Percentiles rank a stretch among this genome's conserved stretches.
Conservation (phyloP, 352 stramenopile species). For the Phytophthora nicotianae region DNA sequence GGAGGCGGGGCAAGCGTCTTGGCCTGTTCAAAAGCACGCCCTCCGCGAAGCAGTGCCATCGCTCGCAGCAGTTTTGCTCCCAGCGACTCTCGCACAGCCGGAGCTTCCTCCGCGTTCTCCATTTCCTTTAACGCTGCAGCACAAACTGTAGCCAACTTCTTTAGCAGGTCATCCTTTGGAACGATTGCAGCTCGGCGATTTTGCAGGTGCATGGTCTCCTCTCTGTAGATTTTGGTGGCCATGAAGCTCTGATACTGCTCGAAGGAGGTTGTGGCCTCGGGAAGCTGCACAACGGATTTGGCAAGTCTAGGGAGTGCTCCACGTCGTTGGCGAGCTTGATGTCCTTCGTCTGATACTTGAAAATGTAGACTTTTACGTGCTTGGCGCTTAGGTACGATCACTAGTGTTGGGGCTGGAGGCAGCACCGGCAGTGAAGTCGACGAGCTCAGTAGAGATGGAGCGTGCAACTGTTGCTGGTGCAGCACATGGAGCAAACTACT, state of each 20-base stretch:
- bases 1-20: slow-evolving; percentile 13
- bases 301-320: slow-evolving; percentile 15
- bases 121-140: slow-evolving; percentile 20
- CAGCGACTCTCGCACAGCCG: slow-evolving; percentile 10
- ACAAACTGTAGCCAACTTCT: slow-evolving; percentile 37
- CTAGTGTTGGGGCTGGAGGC: slow-evolving; percentile 13
- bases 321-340: slow-evolving; percentile 3
- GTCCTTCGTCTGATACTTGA: not conserved
- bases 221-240: slow-evolving; percentile 44
- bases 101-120: slow-evolving; percentile 12
- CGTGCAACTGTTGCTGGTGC: slow-evolving; percentile 17
- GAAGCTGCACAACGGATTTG: slow-evolving; percentile 6
- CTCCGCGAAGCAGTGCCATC: slow-evolving; percentile 36
- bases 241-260: slow-evolving; percentile 58
- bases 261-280: slow-evolving; percentile 25
- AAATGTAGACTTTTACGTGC: not conserved
- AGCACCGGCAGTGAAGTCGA: slow-evolving; percentile 24
- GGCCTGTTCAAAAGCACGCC: slow-evolving; percentile 31
- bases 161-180: slow-evolving; percentile 34
- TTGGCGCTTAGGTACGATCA: slow-evolving; percentile 8
- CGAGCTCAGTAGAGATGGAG: not conserved
- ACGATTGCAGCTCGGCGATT: slow-evolving; percentile 50
- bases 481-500: slow-evolving; percentile 51
- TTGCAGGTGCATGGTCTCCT: slow-evolving; percentile 42
- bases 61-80: slow-evolving; percentile 34